Base-by-base conservation (phyloP, 2,329 filamentous ascomycete genomes). In the Pseudogymnoascus sp. region DNA sequence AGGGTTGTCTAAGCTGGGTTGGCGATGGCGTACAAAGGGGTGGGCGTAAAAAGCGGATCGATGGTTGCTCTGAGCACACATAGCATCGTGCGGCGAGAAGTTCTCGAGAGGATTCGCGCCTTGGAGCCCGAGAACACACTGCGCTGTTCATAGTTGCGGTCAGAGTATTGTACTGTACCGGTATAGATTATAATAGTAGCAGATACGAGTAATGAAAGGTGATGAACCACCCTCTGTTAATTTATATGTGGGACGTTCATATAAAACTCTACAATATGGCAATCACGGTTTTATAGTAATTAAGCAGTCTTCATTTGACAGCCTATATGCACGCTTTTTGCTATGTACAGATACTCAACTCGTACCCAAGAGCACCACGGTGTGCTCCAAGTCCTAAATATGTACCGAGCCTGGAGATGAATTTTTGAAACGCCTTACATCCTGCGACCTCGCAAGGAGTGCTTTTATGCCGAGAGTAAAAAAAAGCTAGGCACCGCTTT, bases 141-240 rank as follows among this genome's bases (percentile, higher is more conserved):
- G 28, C 28, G 28, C 50, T 1, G n/a, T 28, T 57, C n/a, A 19
- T 19, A 7, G 50, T 33, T 5, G 50, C 28, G 26, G 19, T 5
- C 50, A 57, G 50, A 57, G 50, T 57, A 57, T 57, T 57, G 50
- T 57, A 57, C 50, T 57, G 50, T 57, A 57, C n/a, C 28, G 50
- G 47, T 57, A 19, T 57, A 13, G 50, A 57, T 26, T 33, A 57
- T 57, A 57, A 31, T n/a, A 33, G 15, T 33, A 57, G 50, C 50
- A 13, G 28, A 57, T 57, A 57, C 9, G 28, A 57, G 4, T 33
- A 57, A 33, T 31, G 50, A 31, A 57, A 6, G 2, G 5, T 19
- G n/a, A 19, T 57, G 17, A 13, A 50, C 17, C 15, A 50, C 13
- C 26, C 15, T 17, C 7, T 28, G 15, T n/a, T n/a, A 10, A n/a